Base-by-base conservation (phyloP, 805 yeast genomes). In the Candida tammaniensis region DNA sequence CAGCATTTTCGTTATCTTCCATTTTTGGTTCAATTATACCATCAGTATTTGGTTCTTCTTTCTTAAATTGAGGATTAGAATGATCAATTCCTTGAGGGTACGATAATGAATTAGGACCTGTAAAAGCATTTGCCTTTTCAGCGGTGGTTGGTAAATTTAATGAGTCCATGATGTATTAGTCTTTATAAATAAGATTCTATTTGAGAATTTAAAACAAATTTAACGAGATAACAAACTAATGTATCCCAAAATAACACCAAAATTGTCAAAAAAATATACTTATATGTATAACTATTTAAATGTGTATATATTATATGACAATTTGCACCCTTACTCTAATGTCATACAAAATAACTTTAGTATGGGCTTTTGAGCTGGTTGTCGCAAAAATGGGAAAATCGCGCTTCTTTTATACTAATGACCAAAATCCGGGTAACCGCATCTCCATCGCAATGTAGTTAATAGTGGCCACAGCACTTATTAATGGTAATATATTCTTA, bases 111-210 rank as follows among this genome's bases (percentile, higher is more conserved):
- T 77, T 74, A 26, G 78, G 75, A 17, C 82, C 80, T 25, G 83
- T 78, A 55, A 82, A 83, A 27, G 79, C 80, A 51, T 76, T 77
- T 8, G 91, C 91, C 51, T 78, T 76, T 5, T 84, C 85, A 9
- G 89, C 86, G 13, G 85, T 82, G 14, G 83, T 80, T 41, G 91
- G 91, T 42, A 81, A 72, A 43, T 82, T 78, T 41, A 82, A 69
- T 30, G 88, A 78, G 52, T 82, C 87, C 88, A 82, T 82, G 25
- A 28, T 42, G 36, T 39, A 44, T 35, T 36, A 27, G 14, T 35
- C 8, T 8, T 23, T 20, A 25, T 16, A 31, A 25, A 30, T 19
- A 22, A 12, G 16, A 26, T 23, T 35, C 28, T 30, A 31, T 33
- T 17, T 29, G 27, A 12, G n/a, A 18, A 24, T 26, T 24, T 9